These are phyloP conservation scores for Lachancea kluyveri DNA, from an alignment of 805 yeast species.

Conservation along the genomic window DNA sequence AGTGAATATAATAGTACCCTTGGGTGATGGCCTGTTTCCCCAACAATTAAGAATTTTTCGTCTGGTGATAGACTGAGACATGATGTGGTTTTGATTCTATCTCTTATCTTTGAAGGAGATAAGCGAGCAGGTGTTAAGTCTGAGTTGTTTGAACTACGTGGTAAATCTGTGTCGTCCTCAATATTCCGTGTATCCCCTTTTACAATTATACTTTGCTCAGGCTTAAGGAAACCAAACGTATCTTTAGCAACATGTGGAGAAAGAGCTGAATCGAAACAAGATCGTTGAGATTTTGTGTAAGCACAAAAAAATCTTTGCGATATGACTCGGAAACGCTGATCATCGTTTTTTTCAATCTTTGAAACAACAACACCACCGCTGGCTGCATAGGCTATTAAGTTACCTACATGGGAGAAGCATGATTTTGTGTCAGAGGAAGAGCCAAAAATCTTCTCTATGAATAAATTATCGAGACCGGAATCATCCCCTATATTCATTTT, in stretches of 20 bases:
- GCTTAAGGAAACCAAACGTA: slow-evolving; percentile 4
- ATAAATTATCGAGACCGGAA: no score
- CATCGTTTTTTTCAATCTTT: slow-evolving; percentile 25
- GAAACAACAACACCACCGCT: slow-evolving; percentile 57
- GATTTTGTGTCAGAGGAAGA: slow-evolving; percentile 40
- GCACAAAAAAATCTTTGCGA: slow-evolving; percentile 51
- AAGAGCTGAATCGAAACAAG: neutral
- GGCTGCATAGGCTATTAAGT: slow-evolving; percentile 46
- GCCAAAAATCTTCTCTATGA: no score
- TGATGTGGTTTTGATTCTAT: slow-evolving; percentile 45
- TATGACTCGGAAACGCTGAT: slow-evolving; percentile 12
- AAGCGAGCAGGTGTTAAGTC: slow-evolving; percentile 8
- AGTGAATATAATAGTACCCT: slow-evolving; percentile 54
- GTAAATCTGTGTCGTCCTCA: slow-evolving; percentile 10
- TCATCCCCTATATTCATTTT: no score
- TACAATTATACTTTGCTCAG: slow-evolving; percentile 2
- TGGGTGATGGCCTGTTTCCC: slow-evolving; percentile 68
- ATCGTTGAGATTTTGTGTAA: slow-evolving; percentile 21
- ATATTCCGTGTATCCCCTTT: slow-evolving; percentile 5
- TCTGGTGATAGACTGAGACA: slow-evolving; percentile 57
- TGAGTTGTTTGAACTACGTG: slow-evolving; percentile 6
- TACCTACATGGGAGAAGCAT: slow-evolving; percentile 36
- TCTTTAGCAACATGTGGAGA: slow-evolving; percentile 3
- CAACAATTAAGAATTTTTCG: slow-evolving; percentile 51
- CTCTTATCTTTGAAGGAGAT: slow-evolving; percentile 18